Evolutionary conservation across 2,329 filamentous ascomycete genomes (phyloP).

Genomic region (Proliferodiscus dingleyae): DNA sequence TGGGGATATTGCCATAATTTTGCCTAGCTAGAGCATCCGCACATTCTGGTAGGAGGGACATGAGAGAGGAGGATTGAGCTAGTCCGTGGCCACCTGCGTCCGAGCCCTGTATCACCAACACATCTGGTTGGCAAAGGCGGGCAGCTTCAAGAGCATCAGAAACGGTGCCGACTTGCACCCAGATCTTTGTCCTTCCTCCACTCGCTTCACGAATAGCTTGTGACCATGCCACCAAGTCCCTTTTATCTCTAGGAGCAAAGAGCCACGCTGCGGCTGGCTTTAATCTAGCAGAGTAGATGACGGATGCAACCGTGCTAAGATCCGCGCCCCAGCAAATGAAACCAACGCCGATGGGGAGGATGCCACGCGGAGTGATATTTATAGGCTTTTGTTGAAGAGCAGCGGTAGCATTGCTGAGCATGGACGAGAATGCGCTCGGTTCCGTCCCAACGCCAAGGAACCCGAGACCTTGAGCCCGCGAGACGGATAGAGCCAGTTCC

Average conservation of each 20-base stretch:
- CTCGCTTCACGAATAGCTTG: slow-evolving; percentile 23
- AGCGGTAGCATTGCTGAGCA: slow-evolving; percentile 27
- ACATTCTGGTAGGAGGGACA: slow-evolving; percentile 34
- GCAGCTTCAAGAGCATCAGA: slow-evolving; percentile 24
- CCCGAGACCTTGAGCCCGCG: slow-evolving; percentile 47
- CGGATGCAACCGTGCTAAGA: slow-evolving; percentile 29
- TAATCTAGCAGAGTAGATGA: slow-evolving; percentile 27
- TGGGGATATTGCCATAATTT: slow-evolving; percentile 23
- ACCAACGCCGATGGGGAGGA: slow-evolving; percentile 43
- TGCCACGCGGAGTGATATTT: slow-evolving; percentile 3
- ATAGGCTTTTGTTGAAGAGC: slow-evolving; percentile 10
- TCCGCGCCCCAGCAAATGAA: slow-evolving; percentile 43
- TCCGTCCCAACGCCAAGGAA: slow-evolving; percentile 40
- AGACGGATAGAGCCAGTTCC: slow-evolving; percentile 55
- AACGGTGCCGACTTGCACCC: slow-evolving; percentile 34
- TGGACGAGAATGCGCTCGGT: slow-evolving; percentile 12
- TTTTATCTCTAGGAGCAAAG: slow-evolving; percentile 36
- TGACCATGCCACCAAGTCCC: slow-evolving; percentile 30
- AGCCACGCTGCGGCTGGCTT: slow-evolving; percentile 42
- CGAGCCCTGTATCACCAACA: slow-evolving; percentile 33
- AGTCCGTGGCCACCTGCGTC: slow-evolving; percentile 36
- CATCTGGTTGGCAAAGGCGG: slow-evolving; percentile 26
- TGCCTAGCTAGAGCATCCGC: slow-evolving; percentile 25
- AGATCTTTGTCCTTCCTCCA: slow-evolving; percentile 27
- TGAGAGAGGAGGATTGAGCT: slow-evolving; percentile 28